phyloP scores from a whole-genome alignment of 169 alveolate genomes.

The Perkinsus chesapeaki region DNA sequence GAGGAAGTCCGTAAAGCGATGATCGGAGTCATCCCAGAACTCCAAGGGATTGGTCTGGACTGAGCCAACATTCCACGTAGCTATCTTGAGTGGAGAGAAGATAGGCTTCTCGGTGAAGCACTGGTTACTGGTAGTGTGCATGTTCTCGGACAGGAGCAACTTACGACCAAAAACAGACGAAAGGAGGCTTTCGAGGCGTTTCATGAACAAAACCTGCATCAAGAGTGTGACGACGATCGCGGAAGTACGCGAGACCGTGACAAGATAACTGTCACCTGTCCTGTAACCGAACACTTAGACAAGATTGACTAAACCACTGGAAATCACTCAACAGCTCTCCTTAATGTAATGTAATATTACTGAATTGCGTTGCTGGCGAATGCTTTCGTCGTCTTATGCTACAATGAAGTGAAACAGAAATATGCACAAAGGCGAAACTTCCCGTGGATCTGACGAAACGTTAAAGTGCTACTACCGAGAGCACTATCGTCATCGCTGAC shows the following conservation, averaged over 20 bases:
- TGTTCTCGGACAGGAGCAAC: background rate
- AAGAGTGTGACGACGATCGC: no score
- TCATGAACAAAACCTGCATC: background rate
- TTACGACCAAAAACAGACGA: background rate
- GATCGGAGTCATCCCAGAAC: background rate
- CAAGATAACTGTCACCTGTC: no score
- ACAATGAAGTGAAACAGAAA: no score
- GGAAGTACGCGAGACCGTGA: no score
- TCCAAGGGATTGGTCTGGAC: background rate
- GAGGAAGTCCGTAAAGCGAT: background rate
- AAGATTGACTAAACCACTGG: background rate
- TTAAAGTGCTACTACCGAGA: background rate
- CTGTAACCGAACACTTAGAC: background rate
- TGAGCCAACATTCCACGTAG: background rate
- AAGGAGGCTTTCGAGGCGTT: background rate
- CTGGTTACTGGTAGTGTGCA: background rate
- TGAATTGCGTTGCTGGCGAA: no score
- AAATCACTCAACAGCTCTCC: background rate
- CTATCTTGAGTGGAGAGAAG: background rate
- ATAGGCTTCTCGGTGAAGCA: background rate
- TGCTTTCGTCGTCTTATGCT: no score
- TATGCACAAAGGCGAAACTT: no score
- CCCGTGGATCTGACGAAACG: no score
- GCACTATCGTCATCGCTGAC: background rate
- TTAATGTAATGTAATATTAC: no score